Base-by-base conservation (phyloP, 768 basidiomycete species). In the Boletus reticuloceps region DNA sequence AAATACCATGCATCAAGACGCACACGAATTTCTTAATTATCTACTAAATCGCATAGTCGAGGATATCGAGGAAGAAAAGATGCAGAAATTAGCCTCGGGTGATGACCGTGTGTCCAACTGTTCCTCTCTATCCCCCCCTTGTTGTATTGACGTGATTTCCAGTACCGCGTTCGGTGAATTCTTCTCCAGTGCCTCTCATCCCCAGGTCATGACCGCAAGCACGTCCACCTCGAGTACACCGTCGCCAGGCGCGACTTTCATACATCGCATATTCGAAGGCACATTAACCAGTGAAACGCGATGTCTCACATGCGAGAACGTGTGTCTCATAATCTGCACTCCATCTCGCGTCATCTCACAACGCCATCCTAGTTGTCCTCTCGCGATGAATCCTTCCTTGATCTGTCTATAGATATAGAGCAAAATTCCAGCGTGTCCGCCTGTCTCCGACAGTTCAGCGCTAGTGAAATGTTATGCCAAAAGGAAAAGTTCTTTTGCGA, bases 401-500 rank as follows among this genome's bases (percentile, higher is more conserved):
- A 99, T 74, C 80, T 99, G n/a, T 98, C 95, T 6, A 93, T 99
- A 72, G 97, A 99, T 70, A 98, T 99, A 62, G 96, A 98, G 69
- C 93, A 97, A 71, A 97, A 98, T 72, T 91, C 94, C 4, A 96
- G 93, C 59, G 87, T 99, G 50, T 96, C 95, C 2, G 89, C 95
- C 8, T 99, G 97, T 69, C 82, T 99, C 36, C 83, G 94, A 44
- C 93, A 95, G 68, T 99, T 99, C 70, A 96, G 93, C 66, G 95
- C 94, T 39, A 92, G 89, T 66, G 97, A 99, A 73, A 99, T 98
- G 95, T 82, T 99, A 19, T 95, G 93, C 64, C 93, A 96, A 72
- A 89, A 83, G 72, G 98, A 99, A 79, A 98, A 98, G 74, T 99
- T 98, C 69, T 97, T 92, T 71, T 99, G 97, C 69, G 97, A 99